Evolutionary conservation across 805 yeast genomes (phyloP).

Genomic region (Cyberlindnera petersonii): DNA sequence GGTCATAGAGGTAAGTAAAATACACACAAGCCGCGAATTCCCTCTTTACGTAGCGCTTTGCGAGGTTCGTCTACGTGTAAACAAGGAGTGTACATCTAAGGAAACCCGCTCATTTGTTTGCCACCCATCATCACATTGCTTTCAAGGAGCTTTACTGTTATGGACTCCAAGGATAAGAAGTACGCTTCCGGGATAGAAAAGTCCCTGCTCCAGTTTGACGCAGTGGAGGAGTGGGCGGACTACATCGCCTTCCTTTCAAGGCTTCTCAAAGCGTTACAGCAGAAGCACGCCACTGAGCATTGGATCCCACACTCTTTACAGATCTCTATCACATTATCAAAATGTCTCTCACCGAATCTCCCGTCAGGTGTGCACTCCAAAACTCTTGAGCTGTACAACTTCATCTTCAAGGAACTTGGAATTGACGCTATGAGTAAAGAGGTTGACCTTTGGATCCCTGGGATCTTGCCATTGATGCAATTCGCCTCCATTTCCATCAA

Average conservation of each 20-base stretch:
- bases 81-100: conserved; percentile 1
- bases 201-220: conserved; percentile 70
- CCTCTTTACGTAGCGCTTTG: too few relatives aligned
- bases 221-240: conserved; percentile 96
- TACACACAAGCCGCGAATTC: too few relatives aligned
- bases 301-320: conserved; percentile 66
- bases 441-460: conserved; percentile 84
- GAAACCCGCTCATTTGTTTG: background rate
- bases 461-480: conserved; percentile 82
- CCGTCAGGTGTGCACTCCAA: conserved; percentile 97
- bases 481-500: conserved; percentile 87
- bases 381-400: conserved; percentile 70
- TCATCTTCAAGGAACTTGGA: conserved; percentile 63
- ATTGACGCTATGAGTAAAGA: conserved; percentile 48
- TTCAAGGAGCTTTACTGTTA: background rate
- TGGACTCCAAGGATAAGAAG: conserved; percentile 64
- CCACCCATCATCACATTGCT: background rate
- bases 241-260: conserved; percentile 85
- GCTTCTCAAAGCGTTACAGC: conserved; percentile 65
- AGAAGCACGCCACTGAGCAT: conserved; percentile 37
- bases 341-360: conserved; percentile 72
- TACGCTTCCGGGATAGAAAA: conserved; percentile 65
- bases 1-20: too few relatives aligned
- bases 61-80: conserved; percentile 1
- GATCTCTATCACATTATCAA: conserved; percentile 68